Conservation (phyloP, 208 protist genomes). For the Porcisia deanei region DNA sequence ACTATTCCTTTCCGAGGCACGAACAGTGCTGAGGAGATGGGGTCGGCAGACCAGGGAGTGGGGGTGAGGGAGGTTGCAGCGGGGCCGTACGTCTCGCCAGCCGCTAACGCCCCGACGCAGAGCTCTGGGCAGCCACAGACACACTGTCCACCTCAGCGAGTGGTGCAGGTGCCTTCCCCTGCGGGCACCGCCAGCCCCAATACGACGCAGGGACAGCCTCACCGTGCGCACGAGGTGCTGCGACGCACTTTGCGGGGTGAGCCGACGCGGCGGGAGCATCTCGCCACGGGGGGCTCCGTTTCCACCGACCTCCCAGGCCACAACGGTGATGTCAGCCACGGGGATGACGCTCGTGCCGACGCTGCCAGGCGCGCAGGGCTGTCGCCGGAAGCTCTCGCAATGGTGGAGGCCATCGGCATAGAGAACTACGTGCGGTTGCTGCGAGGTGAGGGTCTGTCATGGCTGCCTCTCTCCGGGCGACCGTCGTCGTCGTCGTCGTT, state of each 20-base stretch:
- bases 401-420: neutral
- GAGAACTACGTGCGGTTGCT: conserved; percentile 6
- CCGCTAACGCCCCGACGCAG: neutral
- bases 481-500: neutral
- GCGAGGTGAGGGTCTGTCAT: conserved; percentile 2
- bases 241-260: neutral
- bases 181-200: neutral
- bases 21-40: neutral
- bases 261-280: conserved; percentile 12
- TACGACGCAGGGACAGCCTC: neutral
- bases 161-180: neutral
- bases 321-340: neutral
- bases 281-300: conserved; percentile 4
- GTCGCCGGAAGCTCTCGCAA: neutral
- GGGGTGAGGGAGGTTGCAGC: neutral
- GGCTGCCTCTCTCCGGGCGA: neutral
- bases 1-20: neutral
- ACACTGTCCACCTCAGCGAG: conserved; percentile 8
- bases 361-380: neutral
- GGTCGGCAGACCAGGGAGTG: neutral
- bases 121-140: neutral
- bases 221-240: neutral
- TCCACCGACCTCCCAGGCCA: neutral
- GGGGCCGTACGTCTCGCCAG: neutral
- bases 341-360: neutral